Evolutionary conservation across 495 filamentous ascomycete species (phyloP).

Genomic region (Aspergillus saccharolyticus): DNA sequence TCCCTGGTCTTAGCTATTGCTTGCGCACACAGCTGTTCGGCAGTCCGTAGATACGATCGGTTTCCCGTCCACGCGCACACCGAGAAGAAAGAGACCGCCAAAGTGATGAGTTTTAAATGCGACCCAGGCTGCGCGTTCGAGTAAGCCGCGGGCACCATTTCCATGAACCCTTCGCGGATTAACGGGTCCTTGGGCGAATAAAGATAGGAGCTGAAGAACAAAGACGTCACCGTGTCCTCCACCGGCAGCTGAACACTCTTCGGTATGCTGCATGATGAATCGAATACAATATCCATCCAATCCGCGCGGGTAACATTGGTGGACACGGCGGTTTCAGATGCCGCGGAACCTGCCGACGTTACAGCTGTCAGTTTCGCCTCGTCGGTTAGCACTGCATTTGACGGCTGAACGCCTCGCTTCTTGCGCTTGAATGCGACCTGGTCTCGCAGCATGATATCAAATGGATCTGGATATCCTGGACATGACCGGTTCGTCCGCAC

Average conservation of each 20-base stretch:
- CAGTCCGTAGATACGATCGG: slow-evolving; percentile 30
- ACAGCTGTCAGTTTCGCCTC: not conserved
- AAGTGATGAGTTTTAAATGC: slow-evolving; percentile 51
- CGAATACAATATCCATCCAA: not conserved
- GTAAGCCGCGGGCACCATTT: slow-evolving; percentile 52
- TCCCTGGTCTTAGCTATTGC: slow-evolving; percentile 51
- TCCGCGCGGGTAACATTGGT: not conserved
- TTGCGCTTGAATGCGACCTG: slow-evolving; percentile 57
- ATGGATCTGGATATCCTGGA: slow-evolving; percentile 63
- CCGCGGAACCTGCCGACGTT: not conserved
- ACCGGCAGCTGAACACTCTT: slow-evolving; percentile 21
- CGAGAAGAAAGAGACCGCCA: slow-evolving; percentile 55
- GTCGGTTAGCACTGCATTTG: not conserved
- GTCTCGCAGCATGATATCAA: slow-evolving; percentile 64
- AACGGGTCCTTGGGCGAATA: slow-evolving; percentile 28
- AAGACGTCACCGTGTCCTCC: slow-evolving; percentile 29
- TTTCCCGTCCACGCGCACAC: slow-evolving; percentile 42
- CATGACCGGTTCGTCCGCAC: slow-evolving; percentile 41
- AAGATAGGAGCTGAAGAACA: slow-evolving; percentile 36
- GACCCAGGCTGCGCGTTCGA: slow-evolving; percentile 41
- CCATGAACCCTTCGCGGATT: slow-evolving; percentile 33
- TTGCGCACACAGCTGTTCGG: slow-evolving; percentile 35
- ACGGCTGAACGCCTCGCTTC: slow-evolving; percentile 19
- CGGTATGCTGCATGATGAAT: slow-evolving; percentile 1
- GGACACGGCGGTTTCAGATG: not conserved